Evolutionary conservation across 1,284 basidiomycete species (phyloP), one percentile per base, ranked within the genome.

Genomic region (Inonotus obliquus): DNA sequence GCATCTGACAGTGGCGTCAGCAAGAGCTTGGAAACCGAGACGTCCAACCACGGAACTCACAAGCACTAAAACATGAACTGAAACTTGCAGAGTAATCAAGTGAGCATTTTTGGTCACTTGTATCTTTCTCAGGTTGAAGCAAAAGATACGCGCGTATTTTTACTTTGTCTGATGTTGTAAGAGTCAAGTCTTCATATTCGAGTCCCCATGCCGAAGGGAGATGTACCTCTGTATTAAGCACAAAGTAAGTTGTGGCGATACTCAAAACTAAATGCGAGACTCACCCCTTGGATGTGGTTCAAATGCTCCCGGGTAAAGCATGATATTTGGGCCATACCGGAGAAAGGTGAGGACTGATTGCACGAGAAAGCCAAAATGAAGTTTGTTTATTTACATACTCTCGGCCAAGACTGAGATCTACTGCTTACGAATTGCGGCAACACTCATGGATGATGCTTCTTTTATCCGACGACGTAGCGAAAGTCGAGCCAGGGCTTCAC

Each of bases 101-200:
- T 38, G 60, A 61, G 29, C 19, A 32, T 57, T 61, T 57, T n/a
- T 29, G 45, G 17, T 19, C 25, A 9, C 47, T 27, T 19, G 29
- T 21, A 11, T 58, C 61, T 13, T 38, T 27, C 11, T 59, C 58
- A 6, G 51, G 37, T 49, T 71, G 70, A 21, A 74, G 70, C 27
- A 83, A 78, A 7, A 82, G 69, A 68, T 79, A 83, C 6, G 77
- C 78, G 59, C 76, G 74, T 66, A 83, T 71, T 54, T 74, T 74
- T 51, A 80, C 66, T 0, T 73, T 72, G 65, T 83, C 81, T 0
- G 77, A 69, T 0, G 78, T 76, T 0, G 71, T 72, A 39, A 83
- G 71, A 1, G 72, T 75, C 4, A 82, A 63, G 45, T 81, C 79
- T 65, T 80, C 78, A 67, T 76, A 81, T 65, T 73, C 0, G 75